Conservation (phyloP, 2,329 filamentous ascomycete genomes). For the Coleophoma eucalyptorum region DNA sequence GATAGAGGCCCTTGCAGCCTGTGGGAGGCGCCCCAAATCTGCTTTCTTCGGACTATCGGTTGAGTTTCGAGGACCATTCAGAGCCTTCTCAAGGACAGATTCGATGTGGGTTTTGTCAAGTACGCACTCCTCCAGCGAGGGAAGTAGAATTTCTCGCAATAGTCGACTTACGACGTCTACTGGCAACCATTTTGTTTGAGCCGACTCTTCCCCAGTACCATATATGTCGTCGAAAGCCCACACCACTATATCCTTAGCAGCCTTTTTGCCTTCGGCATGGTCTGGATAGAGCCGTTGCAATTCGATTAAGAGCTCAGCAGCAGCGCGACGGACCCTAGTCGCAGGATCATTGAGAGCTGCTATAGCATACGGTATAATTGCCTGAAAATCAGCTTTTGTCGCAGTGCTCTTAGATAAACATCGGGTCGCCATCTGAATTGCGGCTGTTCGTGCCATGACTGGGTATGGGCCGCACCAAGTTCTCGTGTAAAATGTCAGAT, state of each 20-base stretch:
- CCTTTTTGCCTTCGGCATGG: conserved; percentile 35
- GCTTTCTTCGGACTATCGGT: conserved; percentile 38
- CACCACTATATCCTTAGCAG: conserved; percentile 27
- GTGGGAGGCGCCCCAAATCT: conserved; percentile 40
- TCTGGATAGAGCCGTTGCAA: conserved; percentile 46
- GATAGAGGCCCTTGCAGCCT: conserved; percentile 60
- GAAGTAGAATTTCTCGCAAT: conserved; percentile 64
- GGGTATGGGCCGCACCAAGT: conserved; percentile 73
- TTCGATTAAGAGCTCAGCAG: conserved; percentile 61
- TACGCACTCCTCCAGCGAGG: conserved; percentile 79
- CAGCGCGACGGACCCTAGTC: conserved; percentile 71
- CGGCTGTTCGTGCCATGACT: conserved; percentile 62
- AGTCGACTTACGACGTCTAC: conserved; percentile 55
- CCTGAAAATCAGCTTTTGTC: conserved; percentile 64
- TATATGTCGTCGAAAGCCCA: conserved; percentile 69
- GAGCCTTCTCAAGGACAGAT: conserved; percentile 53
- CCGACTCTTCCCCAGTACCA: conserved; percentile 44
- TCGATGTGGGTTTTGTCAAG: conserved; percentile 72
- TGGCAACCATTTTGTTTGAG: conserved; percentile 52
- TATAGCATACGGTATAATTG: conserved; percentile 77
- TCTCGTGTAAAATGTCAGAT: conserved; percentile 71
- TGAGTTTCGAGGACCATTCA: conserved; percentile 50
- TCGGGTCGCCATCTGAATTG: conserved; percentile 61
- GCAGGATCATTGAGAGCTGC: conserved; percentile 72
- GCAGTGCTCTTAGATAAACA: conserved; percentile 49